A percentile compares a stretch with the other conserved stretches of the same genome.
phyloP scores from a whole-genome alignment of 2,329 filamentous ascomycete genomes.

The Fusarium sp. region DNA sequence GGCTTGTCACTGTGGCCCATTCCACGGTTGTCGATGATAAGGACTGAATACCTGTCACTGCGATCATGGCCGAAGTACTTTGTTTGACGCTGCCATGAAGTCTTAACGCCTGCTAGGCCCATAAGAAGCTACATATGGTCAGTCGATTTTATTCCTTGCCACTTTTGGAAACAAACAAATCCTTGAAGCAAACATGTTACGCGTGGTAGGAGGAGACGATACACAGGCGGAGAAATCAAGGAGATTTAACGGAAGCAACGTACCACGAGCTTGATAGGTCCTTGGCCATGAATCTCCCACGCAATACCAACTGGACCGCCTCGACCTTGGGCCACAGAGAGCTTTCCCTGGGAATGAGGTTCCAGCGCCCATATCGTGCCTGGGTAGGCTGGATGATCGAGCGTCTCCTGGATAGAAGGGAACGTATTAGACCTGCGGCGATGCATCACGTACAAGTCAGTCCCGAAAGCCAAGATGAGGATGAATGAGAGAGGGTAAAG shows the following conservation, averaged over 20 bases:
- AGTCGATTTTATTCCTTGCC: background rate
- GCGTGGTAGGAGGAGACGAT: conserved; percentile 1
- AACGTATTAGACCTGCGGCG: conserved; percentile 41
- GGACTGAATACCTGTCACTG: conserved; percentile 76
- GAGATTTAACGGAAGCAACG: conserved; percentile 55
- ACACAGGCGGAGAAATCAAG: conserved; percentile 23
- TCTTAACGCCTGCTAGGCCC: conserved; percentile 79
- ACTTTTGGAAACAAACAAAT: background rate
- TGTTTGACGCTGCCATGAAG: conserved; percentile 87
- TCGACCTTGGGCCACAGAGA: conserved; percentile 76
- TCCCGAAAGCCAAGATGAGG: background rate
- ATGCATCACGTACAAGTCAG: conserved; percentile 29
- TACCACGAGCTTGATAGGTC: conserved; percentile 81
- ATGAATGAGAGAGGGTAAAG: background rate
- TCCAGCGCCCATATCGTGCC: conserved; percentile 79
- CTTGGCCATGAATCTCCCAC: conserved; percentile 86
- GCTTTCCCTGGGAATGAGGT: conserved; percentile 73
- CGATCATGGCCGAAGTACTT: conserved; percentile 84
- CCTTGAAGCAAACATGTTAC: background rate
- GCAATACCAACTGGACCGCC: conserved; percentile 83
- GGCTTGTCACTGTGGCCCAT: conserved; percentile 87
- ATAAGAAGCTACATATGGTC: conserved; percentile 76
- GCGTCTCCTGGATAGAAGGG: conserved; percentile 70
- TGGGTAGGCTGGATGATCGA: conserved; percentile 76
- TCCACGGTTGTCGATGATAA: conserved; percentile 88